These are phyloP conservation scores for Elsinoe necatrix DNA, from an alignment of 2,329 filamentous ascomycete species.

Conservation along the genomic window DNA sequence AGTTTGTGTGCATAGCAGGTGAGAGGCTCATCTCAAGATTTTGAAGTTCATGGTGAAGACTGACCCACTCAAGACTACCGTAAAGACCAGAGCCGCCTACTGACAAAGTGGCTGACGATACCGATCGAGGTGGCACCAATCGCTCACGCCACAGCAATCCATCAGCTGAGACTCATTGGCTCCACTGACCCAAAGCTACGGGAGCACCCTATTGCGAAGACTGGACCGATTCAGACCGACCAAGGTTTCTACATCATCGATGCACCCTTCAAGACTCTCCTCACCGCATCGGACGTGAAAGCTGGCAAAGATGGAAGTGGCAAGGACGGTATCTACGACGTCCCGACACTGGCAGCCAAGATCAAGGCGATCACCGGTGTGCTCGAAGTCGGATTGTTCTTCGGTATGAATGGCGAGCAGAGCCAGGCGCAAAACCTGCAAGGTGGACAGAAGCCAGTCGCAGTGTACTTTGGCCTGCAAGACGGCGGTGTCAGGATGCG, in stretches of 20 bases:
- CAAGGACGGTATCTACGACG: slow-evolving; percentile 65
- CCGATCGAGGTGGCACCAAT: slow-evolving; percentile 91
- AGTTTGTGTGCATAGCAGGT: slow-evolving; percentile 83
- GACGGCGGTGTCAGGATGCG: slow-evolving; percentile 41
- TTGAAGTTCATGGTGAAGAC: slow-evolving; percentile 5
- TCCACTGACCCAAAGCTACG: slow-evolving; percentile 63
- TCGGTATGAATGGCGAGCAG: slow-evolving; percentile 68
- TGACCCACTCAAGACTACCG: slow-evolving; percentile 60
- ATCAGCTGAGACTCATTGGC: slow-evolving; percentile 63
- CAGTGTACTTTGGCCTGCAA: slow-evolving; percentile 89
- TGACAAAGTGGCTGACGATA: slow-evolving; percentile 69
- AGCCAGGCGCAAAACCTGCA: slow-evolving; percentile 49
- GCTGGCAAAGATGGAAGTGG: slow-evolving; percentile 31
- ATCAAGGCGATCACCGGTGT: slow-evolving; percentile 81
- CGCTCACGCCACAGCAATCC: slow-evolving; percentile 67
- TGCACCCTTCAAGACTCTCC: slow-evolving; percentile 68
- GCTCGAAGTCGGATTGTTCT: slow-evolving; percentile 85
- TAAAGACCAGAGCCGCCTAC: slow-evolving; percentile 71
- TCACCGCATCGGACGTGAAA: slow-evolving; percentile 52
- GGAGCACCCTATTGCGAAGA: slow-evolving; percentile 64
- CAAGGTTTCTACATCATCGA: slow-evolving; percentile 88
- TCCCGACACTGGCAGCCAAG: slow-evolving; percentile 61
- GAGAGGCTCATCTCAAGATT: slow-evolving; percentile 15
- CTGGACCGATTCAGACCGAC: slow-evolving; percentile 75
- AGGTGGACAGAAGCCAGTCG: slow-evolving; percentile 81